A percentile compares a stretch with the other conserved stretches of the same genome.
These are phyloP conservation scores for Tylopilus plumbeoviolaceoides DNA, from an alignment of 768 basidiomycete genomes.

Conservation along the genomic window DNA sequence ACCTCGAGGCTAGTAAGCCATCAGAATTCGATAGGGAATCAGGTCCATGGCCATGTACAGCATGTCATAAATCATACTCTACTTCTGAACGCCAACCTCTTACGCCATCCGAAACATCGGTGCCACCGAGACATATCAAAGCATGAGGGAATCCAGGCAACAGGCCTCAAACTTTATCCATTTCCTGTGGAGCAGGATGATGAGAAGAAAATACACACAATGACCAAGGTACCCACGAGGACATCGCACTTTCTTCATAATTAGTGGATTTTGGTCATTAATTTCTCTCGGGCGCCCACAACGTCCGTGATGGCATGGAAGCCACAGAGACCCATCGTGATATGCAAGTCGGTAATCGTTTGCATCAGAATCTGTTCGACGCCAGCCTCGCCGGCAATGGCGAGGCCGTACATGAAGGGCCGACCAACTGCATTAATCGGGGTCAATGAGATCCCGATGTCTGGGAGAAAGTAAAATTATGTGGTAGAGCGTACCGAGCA, in stretches of 20 bases:
- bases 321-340: conserved; percentile 43
- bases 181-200: background rate
- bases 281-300: conserved; percentile 26
- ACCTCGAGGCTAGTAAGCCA: background rate
- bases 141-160: background rate
- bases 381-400: conserved; percentile 44
- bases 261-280: conserved; percentile 17
- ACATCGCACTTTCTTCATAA: background rate
- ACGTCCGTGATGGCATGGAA: conserved; percentile 36
- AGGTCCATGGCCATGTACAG: background rate
- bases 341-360: conserved; percentile 40
- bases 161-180: background rate
- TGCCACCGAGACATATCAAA: background rate
- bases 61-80: background rate
- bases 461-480: background rate
- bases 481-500: conserved; percentile 34
- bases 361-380: conserved; percentile 45
- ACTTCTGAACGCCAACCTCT: background rate
- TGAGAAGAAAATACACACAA: background rate
- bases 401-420: conserved; percentile 45
- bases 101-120: background rate
- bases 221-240: background rate
- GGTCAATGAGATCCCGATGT: background rate
- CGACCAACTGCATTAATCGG: conserved; percentile 31
- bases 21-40: background rate